Percentiles rank a stretch among this genome's conserved stretches.
Evolutionary conservation across 306 rosid species (phyloP).

Genomic region (Gillenia trifoliata): DNA sequence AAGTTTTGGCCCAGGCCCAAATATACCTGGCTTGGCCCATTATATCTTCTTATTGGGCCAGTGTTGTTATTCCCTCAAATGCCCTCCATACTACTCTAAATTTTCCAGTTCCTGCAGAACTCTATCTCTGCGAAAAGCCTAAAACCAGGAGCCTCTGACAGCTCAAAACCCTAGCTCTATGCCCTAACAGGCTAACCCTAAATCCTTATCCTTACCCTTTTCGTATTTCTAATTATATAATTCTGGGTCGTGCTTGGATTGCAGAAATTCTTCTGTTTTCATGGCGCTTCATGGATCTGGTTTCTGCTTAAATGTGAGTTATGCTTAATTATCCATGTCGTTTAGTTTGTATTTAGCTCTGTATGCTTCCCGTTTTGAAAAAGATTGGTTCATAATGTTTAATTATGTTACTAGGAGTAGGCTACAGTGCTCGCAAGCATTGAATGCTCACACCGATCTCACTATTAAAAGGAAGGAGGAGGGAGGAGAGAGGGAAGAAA

Average conservation of each 20-base stretch:
- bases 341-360: not conserved
- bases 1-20: not conserved
- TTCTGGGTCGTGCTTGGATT: not conserved
- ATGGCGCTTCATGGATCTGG: constrained; percentile 38
- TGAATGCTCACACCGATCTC: too few relatives aligned
- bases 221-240: not conserved
- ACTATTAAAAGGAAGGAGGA: too few relatives aligned
- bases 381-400: not conserved
- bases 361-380: not conserved
- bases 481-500: too few relatives aligned
- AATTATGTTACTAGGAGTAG: not conserved
- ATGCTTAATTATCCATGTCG: not conserved
- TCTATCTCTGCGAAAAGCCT: not conserved
- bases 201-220: not conserved
- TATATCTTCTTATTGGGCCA: not conserved
- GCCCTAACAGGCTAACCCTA: constrained; percentile 1
- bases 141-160: not conserved
- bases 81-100: not conserved
- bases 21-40: not conserved
- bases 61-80: not conserved
- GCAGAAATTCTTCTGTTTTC: not conserved
- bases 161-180: not conserved
- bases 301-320: constrained; percentile 30
- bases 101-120: not conserved
- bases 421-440: too few relatives aligned